Base-by-base conservation (phyloP, 495 filamentous ascomycete species). In the Zalerion maritima region DNA sequence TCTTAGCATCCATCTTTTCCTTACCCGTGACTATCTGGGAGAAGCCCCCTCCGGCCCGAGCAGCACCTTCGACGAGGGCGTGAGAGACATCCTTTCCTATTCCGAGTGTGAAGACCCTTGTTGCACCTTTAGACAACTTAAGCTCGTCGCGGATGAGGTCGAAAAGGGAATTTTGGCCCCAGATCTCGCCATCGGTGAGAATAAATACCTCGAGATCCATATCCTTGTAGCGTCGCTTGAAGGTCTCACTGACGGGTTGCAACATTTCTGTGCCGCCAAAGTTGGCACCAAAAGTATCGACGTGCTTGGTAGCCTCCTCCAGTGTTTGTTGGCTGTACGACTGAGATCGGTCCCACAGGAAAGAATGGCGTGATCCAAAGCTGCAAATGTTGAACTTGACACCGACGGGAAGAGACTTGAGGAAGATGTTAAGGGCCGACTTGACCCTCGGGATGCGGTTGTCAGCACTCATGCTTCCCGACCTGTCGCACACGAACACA, bases 371-470 rank as follows among this genome's bases (percentile, higher is more conserved):
- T 13, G 30, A 52, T 6, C 78, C 78, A 36, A 84, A 84, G 1
- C 71, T 78, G 48, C 70, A 75, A 34, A 83, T 80, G 47, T 84
- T 81, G 57, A 84, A 83, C 42, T 65, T 69, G 28, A 71, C 52
- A 1, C 75, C 75, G 1, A 71, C 36, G 2, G 78, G 77, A 10
- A 84, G 48, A 0, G 71, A 77, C 38, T 78, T 80, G 18, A 84
- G 54, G 37, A 83, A 77, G n/a, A 81, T 49, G 2, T 57, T 57
- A 15, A 83, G 54, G 2, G 76, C 77, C 5, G 60, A 53, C 10
- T 60, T 43, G 15, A 79, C 47, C 10, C 68, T 66, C 1, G 39
- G 20, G 2, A 78, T 79, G 17, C 65, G 67, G 19, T 49, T 45
- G 1, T 35, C 34, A 1, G 13, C 14, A 0, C 24, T 17, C 79